phyloP scores from a whole-genome alignment of 1,284 basidiomycete genomes.

The Cutaneotrichosporon cavernicola region DNA sequence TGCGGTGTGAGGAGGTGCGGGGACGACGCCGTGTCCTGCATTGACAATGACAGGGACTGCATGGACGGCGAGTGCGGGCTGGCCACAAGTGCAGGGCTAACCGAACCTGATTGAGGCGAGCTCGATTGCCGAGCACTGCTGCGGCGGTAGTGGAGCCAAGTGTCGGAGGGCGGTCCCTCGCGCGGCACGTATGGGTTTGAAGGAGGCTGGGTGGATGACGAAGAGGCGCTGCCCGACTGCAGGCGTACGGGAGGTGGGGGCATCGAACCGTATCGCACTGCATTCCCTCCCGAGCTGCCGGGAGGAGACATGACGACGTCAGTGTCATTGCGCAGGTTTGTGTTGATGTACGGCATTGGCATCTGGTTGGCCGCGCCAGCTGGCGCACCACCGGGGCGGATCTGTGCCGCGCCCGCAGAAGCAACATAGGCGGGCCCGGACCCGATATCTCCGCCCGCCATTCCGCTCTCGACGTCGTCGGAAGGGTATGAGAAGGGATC shows the following conservation, averaged over 20 bases:
- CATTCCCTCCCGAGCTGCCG: not conserved
- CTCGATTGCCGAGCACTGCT: slow-evolving; percentile 22
- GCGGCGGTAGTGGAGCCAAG: slow-evolving; percentile 22
- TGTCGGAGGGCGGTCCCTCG: slow-evolving; percentile 20
- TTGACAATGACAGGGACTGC: slow-evolving; percentile 21
- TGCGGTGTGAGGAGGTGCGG: slow-evolving; percentile 27
- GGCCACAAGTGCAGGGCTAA: slow-evolving; percentile 32
- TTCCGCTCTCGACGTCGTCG: slow-evolving; percentile 51
- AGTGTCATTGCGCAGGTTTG: slow-evolving; percentile 17
- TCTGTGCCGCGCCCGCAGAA: slow-evolving; percentile 1
- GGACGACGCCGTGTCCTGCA: slow-evolving; percentile 32
- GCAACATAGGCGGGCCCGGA: slow-evolving; percentile 2
- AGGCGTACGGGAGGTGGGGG: slow-evolving; percentile 18
- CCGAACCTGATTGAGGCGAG: slow-evolving; percentile 37
- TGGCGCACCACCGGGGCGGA: slow-evolving; percentile 15
- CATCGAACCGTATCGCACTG: slow-evolving; percentile 10
- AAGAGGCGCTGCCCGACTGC: not conserved
- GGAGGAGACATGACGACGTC: slow-evolving; percentile 37
- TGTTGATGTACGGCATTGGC: slow-evolving; percentile 21
- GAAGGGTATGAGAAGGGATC: slow-evolving; percentile 50
- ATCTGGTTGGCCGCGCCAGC: slow-evolving; percentile 6
- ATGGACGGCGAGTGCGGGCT: slow-evolving; percentile 36
- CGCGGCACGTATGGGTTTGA: slow-evolving; percentile 45
- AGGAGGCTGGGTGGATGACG: slow-evolving; percentile 8
- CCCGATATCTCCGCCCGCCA: slow-evolving; percentile 32